A percentile compares a stretch with the other conserved stretches of the same genome.
phyloP scores from a whole-genome alignment of 805 yeast species.

The Yarrowia divulgata region DNA sequence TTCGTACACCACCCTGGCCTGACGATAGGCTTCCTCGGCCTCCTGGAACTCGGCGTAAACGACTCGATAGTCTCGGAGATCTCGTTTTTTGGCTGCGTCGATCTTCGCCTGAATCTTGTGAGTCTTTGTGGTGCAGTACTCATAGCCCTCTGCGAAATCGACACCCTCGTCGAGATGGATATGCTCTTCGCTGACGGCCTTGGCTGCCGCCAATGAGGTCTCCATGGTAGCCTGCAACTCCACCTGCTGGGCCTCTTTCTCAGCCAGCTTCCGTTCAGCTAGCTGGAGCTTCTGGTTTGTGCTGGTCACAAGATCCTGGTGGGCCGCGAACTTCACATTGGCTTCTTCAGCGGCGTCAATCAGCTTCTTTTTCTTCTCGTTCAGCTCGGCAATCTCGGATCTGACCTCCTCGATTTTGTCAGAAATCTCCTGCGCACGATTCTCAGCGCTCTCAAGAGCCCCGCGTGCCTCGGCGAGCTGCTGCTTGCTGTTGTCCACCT shows the following conservation, averaged over 20 bases:
- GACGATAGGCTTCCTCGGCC: conserved; percentile 1
- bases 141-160: background rate
- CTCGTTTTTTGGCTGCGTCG: background rate
- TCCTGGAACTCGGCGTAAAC: conserved; percentile 4
- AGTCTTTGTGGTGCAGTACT: background rate
- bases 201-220: background rate
- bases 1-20: background rate
- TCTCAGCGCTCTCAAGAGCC: background rate
- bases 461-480: background rate
- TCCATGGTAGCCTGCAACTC: background rate
- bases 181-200: background rate
- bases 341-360: background rate
- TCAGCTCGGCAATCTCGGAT: background rate
- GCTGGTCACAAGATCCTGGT: conserved; percentile 42
- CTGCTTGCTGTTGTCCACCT: background rate
- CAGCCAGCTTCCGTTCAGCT: conserved; percentile 70
- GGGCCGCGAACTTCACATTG: conserved; percentile 47
- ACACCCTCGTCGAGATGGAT: conserved; percentile 6
- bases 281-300: conserved; percentile 58
- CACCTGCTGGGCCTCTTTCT: background rate
- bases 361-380: background rate
- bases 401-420: too few relatives aligned
- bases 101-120: background rate
- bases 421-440: background rate
- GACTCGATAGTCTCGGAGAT: conserved; percentile 1